phyloP scores from a whole-genome alignment of 2,329 filamentous ascomycete species.

The Pestalotiopsis sp. region DNA sequence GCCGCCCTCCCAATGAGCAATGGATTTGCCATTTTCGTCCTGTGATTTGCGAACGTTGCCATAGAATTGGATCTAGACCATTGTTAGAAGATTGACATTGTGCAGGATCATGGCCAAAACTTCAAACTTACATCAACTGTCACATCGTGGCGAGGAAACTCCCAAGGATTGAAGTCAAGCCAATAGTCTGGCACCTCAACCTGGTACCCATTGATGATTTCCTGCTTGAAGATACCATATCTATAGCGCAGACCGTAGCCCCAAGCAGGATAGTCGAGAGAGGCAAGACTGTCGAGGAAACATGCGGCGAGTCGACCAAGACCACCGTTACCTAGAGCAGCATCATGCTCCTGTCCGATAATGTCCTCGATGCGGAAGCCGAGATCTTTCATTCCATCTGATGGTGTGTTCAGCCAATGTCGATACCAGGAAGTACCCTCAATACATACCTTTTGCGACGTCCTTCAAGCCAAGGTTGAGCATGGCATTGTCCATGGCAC shows the following conservation, averaged over 20 bases:
- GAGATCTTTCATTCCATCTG: constrained; percentile 83
- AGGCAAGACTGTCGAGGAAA: constrained; percentile 94
- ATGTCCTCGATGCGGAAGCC: constrained; percentile 98
- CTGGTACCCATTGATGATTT: constrained; percentile 97
- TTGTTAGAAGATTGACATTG: not conserved
- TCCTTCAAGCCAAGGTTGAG: constrained; percentile 91
- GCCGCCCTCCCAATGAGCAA: constrained; percentile 85
- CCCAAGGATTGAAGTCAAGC: constrained; percentile 99
- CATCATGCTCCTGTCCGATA: constrained; percentile 92
- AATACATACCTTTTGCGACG: constrained; percentile 69
- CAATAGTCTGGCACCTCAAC: constrained; percentile 98
- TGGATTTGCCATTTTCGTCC: constrained; percentile 75
- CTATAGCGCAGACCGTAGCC: constrained; percentile 94
- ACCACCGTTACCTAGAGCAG: constrained; percentile 93
- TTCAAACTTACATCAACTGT: constrained; percentile 72
- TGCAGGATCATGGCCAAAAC: not conserved
- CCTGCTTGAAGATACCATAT: constrained; percentile 99
- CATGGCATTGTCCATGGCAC: constrained; percentile 97
- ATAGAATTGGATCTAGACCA: constrained; percentile 81
- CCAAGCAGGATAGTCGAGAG: constrained; percentile 95
- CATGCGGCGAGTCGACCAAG: constrained; percentile 93
- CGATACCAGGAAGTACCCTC: not conserved
- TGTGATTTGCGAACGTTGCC: constrained; percentile 77
- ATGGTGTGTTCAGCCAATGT: constrained; percentile 17
- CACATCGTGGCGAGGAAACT: constrained; percentile 94